Base-by-base conservation (phyloP, 2,329 filamentous ascomycete species). In the Colletotrichum sidae region DNA sequence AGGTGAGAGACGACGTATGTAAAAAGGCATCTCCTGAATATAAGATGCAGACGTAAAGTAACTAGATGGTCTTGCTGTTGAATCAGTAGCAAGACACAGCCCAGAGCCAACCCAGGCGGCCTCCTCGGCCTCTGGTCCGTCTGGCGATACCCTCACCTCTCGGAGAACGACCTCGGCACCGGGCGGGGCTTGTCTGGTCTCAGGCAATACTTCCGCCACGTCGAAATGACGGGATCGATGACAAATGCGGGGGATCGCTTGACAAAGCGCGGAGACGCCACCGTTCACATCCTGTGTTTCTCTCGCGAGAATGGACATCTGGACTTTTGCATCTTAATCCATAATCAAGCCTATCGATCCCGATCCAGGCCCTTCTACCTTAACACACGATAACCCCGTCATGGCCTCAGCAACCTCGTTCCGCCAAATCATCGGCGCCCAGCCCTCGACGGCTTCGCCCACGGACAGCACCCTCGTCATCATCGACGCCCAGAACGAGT, bases 401-500 rank as follows among this genome's bases (percentile, higher is more conserved):
- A 65, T 60, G 52, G 72, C 75, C 15, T 63, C 63, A 4, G 58
- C 63, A 53, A 60, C 59, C 6, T 73, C 72, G 6, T 77, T 78
- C 78, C 85, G 86, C 63, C 70, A 81, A 39, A 76, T 88, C 62
- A 71, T 90, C 59, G 88, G 88, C 62, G 77, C 84, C 11, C 72
- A 79, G 9, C 82, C 83, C 33, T 87, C 85, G 12, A 85, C 83
- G 0, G 88, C 88, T 8, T 84, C 85, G 0, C 78, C 84, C 1
- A 74, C 76, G 47, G 88, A 91, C 76, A 88, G 84, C 68, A 83
- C 84, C 2, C 81, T 92, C 49, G 76, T 92, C 70, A 90, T 92
- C 75, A 88, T 91, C 72, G 89, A 92, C 72, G 89, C 89, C 1
- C 90, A 92, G 71, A 91, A 91, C 72, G 90, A 92, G 76, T 91